Evolutionary conservation across 2,329 filamentous ascomycete genomes (phyloP).

Genomic region (Alternaria incomplexa): DNA sequence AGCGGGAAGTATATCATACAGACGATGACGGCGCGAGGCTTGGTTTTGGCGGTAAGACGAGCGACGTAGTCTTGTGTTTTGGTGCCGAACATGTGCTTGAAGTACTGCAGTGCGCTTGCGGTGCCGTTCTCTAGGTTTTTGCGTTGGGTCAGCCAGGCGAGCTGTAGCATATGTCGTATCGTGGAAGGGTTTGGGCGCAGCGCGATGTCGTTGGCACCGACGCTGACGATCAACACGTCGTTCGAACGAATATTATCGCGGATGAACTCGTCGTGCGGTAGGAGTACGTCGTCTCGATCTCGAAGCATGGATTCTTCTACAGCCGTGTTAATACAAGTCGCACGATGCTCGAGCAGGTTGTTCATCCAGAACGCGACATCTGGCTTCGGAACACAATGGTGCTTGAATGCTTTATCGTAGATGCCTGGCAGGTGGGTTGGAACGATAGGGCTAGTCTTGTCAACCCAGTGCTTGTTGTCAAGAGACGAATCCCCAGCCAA

Average conservation of each 20-base stretch:
- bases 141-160: slow-evolving; percentile 38
- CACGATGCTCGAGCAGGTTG: slow-evolving; percentile 34
- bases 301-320: slow-evolving; percentile 45
- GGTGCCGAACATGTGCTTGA: slow-evolving; percentile 38
- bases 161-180: slow-evolving; percentile 39
- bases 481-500: slow-evolving; percentile 49
- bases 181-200: slow-evolving; percentile 36
- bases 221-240: slow-evolving; percentile 45
- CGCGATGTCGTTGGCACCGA: slow-evolving; percentile 48
- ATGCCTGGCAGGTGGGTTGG: slow-evolving; percentile 32
- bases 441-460: slow-evolving; percentile 10
- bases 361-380: slow-evolving; percentile 50
- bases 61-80: slow-evolving; percentile 38
- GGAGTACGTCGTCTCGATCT: slow-evolving; percentile 34
- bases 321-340: slow-evolving; percentile 45
- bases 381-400: slow-evolving; percentile 29
- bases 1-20: slow-evolving; percentile 51
- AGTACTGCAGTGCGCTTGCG: slow-evolving; percentile 39
- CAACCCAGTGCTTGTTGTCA: slow-evolving; percentile 49
- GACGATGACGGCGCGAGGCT: slow-evolving; percentile 42
- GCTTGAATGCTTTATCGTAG: slow-evolving; percentile 33
- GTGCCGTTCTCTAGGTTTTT: slow-evolving; percentile 29
- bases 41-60: slow-evolving; percentile 32
- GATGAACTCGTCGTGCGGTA: slow-evolving; percentile 45
- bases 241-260: slow-evolving; percentile 37